A percentile compares a stretch with the other conserved stretches of the same genome.
phyloP scores from a whole-genome alignment of 495 filamentous ascomycete genomes.

The Penicillium soppii region DNA sequence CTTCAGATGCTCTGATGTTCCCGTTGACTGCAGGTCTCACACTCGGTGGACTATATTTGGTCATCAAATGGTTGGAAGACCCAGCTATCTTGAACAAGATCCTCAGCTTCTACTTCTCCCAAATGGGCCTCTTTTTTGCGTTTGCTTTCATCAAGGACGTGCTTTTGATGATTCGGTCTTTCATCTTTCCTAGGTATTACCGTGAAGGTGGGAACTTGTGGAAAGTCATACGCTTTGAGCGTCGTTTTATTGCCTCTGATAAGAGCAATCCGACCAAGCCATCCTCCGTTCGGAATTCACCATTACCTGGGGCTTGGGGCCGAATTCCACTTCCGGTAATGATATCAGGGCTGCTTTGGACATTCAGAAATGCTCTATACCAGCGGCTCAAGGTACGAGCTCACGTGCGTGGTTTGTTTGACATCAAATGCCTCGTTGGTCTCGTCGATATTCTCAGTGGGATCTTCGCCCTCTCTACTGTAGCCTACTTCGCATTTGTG shows the following conservation, averaged over 20 bases:
- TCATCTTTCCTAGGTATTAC: conserved; percentile 69
- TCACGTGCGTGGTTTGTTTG: conserved; percentile 43
- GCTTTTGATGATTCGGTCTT: conserved; percentile 60
- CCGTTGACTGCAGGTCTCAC: conserved; percentile 75
- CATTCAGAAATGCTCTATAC: conserved; percentile 41
- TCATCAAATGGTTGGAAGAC: conserved; percentile 87
- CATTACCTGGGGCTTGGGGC: conserved; percentile 52
- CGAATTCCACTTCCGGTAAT: conserved; percentile 39
- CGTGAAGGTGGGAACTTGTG: conserved; percentile 32
- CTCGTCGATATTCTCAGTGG: conserved; percentile 59
- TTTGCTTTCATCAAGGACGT: conserved; percentile 66
- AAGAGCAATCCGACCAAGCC: conserved; percentile 8
- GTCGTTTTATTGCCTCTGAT: conserved; percentile 21
- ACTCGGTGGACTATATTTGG: conserved; percentile 76
- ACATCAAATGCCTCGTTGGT: conserved; percentile 46
- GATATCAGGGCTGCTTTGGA: conserved; percentile 44
- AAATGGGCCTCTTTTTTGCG: conserved; percentile 73
- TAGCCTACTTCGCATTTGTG: conserved; percentile 68
- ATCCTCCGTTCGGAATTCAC: conserved; percentile 35
- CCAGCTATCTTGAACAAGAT: conserved; percentile 79
- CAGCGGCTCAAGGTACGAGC: conserved; percentile 48
- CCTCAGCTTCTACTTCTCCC: conserved; percentile 80
- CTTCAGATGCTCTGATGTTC: conserved; percentile 82
- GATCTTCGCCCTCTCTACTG: conserved; percentile 55
- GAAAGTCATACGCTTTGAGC: conserved; percentile 35